These are phyloP conservation scores for Irpex sp. DNA, from an alignment of 1,284 basidiomycete genomes.

Conservation along the genomic window DNA sequence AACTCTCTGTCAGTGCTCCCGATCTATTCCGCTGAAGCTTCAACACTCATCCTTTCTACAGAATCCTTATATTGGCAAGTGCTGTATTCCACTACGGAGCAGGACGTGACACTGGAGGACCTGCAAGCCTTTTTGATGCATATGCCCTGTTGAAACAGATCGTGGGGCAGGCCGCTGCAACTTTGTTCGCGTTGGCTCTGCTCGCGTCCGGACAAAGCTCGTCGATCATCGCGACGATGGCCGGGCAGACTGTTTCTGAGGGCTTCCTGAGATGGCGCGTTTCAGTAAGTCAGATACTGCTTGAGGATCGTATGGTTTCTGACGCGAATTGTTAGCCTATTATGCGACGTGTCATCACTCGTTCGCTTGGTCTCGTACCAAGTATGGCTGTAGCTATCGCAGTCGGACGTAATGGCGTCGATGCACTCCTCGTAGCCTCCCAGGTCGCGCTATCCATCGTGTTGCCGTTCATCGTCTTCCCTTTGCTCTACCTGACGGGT, in stretches of 20 bases:
- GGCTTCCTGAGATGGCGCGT: conserved; percentile 92
- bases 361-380: conserved; percentile 85
- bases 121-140: conserved; percentile 82
- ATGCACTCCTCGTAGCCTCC: conserved; percentile 79
- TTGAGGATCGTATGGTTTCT: conserved; percentile 5
- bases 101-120: conserved; percentile 31
- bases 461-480: conserved; percentile 84
- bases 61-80: conserved; percentile 67
- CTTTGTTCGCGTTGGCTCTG: conserved; percentile 84
- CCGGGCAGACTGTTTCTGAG: conserved; percentile 91
- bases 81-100: conserved; percentile 72
- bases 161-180: conserved; percentile 75
- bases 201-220: conserved; percentile 90
- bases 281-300: conserved; percentile 48
- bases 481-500: conserved; percentile 76
- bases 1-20: conserved; percentile 63
- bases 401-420: conserved; percentile 75
- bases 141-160: conserved; percentile 65
- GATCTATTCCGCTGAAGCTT: conserved; percentile 1
- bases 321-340: conserved; percentile 53
- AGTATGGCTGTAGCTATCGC: conserved; percentile 77
- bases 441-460: conserved; percentile 89
- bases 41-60: conserved; percentile 25
- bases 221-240: conserved; percentile 88
- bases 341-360: conserved; percentile 79